Base-by-base conservation (phyloP, 1,139 yeast genomes). In the Protomyces macrosporus region DNA sequence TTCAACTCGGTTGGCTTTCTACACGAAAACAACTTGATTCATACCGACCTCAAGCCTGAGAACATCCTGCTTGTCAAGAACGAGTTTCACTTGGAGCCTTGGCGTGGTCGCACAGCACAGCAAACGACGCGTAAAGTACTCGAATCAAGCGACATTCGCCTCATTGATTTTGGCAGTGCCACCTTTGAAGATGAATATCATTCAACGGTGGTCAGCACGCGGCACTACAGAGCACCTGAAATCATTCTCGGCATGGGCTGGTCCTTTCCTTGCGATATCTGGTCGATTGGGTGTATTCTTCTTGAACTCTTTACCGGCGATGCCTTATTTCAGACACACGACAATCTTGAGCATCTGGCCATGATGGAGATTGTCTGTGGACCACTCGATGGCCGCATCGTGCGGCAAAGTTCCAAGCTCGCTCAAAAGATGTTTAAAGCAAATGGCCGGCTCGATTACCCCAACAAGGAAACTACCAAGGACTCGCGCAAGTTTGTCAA, bases 211-310 rank as follows among this genome's bases (percentile, higher is more conserved):
- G 97, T 95, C 9, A 88, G 96, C 12, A 93, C 81, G 9, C 81
- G 99, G 64, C 98, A 95, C 75, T 95, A 95, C 75, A 79, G 99
- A 65, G 98, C 98, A 0, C 98, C 98, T 0, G 99, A 95, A 74
- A 90, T 95, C 69, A 91, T 93, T 1, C 77, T 95, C 45, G 97
- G 97, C 0, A 81, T 84, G 42, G 98, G 98, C 45, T 95, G 98
- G 81, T 87, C 96, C 3, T 87, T 81, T 39, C 96, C 98, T 0
- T 93, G 98, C 75, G 99, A 95, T 75, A 79, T 93, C 76, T 95
- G 98, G 99, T 89, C 97, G 0, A 81, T 93, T 64, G 99, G 97
- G 0, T 91, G 98, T 74, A 90, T 95, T 14, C 77, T 95, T 53
- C 91, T 90, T 10, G 98, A 95, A 75, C 77, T 95, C 61, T 86